Conservation (phyloP, 2,329 filamentous ascomycete species). For the Didymosphaeria variabile region DNA sequence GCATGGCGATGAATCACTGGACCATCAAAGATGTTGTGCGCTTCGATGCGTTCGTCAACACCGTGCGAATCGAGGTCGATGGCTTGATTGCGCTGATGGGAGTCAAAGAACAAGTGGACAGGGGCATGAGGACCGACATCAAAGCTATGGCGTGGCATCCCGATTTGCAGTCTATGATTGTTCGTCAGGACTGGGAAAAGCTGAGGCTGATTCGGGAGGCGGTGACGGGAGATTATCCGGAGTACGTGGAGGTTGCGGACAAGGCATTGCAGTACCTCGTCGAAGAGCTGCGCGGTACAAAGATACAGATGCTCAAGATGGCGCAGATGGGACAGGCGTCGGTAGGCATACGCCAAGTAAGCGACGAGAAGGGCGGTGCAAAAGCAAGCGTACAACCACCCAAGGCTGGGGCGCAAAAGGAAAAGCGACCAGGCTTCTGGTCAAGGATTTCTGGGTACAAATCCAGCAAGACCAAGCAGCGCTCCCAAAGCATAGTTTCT, state of each 20-base stretch:
- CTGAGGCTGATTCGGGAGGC: conserved; percentile 56
- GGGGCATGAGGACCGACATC: conserved; percentile 56
- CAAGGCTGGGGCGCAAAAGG: conserved; percentile 32
- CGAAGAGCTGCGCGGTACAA: conserved; percentile 41
- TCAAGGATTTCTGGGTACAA: conserved; percentile 39
- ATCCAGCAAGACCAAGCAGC: conserved; percentile 32
- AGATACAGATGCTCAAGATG: conserved; percentile 30
- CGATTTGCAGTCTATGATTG: conserved; percentile 47
- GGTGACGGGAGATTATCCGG: conserved; percentile 54
- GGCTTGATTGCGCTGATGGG: conserved; percentile 54
- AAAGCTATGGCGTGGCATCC: conserved; percentile 60
- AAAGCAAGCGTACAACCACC: conserved; percentile 2
- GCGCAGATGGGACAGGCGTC: conserved; percentile 23
- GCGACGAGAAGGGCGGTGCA: background rate
- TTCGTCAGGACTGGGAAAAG: conserved; percentile 51
- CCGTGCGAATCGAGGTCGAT: conserved; percentile 55
- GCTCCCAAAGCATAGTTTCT: conserved; percentile 33
- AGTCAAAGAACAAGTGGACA: conserved; percentile 55
- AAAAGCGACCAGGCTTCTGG: conserved; percentile 43
- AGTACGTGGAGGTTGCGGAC: conserved; percentile 54
- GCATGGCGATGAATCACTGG: conserved; percentile 52
- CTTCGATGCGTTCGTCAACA: conserved; percentile 53
- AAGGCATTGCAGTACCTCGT: conserved; percentile 56
- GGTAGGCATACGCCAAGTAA: background rate
- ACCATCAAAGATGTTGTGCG: conserved; percentile 52